Evolutionary conservation across 2,329 filamentous ascomycete genomes (phyloP).

Genomic region (Gremmenia infestans): DNA sequence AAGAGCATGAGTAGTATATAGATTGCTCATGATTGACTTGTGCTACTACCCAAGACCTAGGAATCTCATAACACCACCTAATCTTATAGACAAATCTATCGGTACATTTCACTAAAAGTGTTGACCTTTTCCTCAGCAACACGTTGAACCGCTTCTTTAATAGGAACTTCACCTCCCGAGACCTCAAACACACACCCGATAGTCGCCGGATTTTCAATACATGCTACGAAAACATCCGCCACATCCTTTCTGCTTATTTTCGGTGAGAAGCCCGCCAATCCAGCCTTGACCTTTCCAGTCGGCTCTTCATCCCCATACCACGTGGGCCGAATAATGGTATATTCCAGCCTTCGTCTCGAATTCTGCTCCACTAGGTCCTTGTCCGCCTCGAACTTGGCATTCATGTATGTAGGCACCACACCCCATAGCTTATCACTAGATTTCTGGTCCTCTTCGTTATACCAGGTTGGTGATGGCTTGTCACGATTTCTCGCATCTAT

Average conservation of each 20-base stretch:
- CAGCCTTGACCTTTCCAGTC: constrained; percentile 37
- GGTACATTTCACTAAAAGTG: constrained; percentile 25
- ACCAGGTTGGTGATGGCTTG: constrained; percentile 39
- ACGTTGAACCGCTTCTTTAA: constrained; percentile 36
- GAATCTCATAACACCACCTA: too few species aligned
- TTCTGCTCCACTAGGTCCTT: constrained; percentile 36
- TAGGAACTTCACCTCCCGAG: constrained; percentile 35
- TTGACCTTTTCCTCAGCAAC: constrained; percentile 35
- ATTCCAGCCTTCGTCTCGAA: constrained; percentile 35
- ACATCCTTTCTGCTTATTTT: constrained; percentile 41
- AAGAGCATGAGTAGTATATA: too few species aligned
- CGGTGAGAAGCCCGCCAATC: constrained; percentile 35
- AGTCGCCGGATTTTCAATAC: constrained; percentile 37
- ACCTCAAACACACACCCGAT: constrained; percentile 40
- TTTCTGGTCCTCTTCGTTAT: constrained; percentile 35
- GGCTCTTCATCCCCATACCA: constrained; percentile 35
- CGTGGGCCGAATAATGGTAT: constrained; percentile 42
- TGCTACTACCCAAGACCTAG: too few species aligned
- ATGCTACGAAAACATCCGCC: constrained; percentile 37
- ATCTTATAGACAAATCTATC: constrained; percentile 5
- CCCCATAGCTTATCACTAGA: constrained; percentile 36
- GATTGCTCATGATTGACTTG: too few species aligned
- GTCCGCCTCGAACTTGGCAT: constrained; percentile 41
- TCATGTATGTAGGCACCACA: constrained; percentile 36
- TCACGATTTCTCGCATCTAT: constrained; percentile 40